A percentile compares a stretch with the other conserved stretches of the same genome.
Evolutionary conservation across 2,329 filamentous ascomycete species (phyloP).

Genomic region (Alternaria ethzedia): DNA sequence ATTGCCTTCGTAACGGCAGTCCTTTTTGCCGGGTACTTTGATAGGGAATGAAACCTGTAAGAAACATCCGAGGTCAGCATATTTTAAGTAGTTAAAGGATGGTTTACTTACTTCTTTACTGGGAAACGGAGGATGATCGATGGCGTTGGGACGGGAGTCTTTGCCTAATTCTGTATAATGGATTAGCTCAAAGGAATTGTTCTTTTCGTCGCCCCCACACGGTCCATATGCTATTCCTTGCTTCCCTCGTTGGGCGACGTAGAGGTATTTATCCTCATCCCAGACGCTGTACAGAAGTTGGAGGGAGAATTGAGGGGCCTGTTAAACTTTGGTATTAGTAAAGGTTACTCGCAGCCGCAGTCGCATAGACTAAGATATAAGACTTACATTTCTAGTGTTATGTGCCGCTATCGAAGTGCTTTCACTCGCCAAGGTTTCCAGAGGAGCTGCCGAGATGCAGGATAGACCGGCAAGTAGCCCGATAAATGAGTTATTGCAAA

Average conservation of each 20-base stretch:
- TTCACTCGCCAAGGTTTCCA: background rate
- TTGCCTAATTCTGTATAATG: background rate
- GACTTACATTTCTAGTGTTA: background rate
- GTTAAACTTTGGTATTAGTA: background rate
- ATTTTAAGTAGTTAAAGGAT: rapidly evolving
- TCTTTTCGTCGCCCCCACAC: background rate
- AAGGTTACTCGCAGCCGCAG: background rate
- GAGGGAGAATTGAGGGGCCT: background rate
- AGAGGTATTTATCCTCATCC: background rate
- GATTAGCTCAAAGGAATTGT: background rate
- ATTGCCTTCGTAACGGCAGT: background rate
- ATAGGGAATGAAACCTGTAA: background rate
- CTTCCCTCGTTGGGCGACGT: background rate
- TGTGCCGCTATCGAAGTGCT: background rate
- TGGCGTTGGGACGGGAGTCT: background rate
- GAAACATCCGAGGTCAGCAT: background rate
- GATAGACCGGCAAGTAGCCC: background rate
- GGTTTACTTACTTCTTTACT: background rate
- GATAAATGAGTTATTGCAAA: background rate
- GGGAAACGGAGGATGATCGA: background rate
- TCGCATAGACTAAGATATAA: background rate
- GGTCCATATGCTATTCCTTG: background rate
- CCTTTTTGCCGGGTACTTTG: background rate
- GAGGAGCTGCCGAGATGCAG: background rate
- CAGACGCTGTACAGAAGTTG: background rate